These are phyloP conservation scores for Scutellaria barbata DNA, from an alignment of 257 asterid genomes.

Conservation along the genomic window DNA sequence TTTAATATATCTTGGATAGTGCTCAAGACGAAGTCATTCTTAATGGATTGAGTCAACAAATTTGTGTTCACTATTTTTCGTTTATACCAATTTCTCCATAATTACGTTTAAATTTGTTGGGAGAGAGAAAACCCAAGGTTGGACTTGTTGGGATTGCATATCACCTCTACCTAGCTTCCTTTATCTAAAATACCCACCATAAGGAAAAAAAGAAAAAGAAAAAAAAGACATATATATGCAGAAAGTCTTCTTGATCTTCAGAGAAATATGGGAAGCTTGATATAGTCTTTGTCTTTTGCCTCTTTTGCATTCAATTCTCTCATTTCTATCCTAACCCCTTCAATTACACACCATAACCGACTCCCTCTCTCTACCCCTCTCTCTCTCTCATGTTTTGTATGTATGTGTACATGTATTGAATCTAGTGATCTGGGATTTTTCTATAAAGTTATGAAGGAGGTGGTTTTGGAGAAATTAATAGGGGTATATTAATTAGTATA, in stretches of 20 bases:
- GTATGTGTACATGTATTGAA: constrained; percentile 34
- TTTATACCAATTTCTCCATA: no score
- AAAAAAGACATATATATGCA: neutral
- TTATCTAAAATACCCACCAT: no score
- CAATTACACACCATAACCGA: constrained; percentile 46
- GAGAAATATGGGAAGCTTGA: constrained; percentile 54
- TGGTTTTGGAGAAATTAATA: neutral
- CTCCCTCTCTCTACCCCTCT: constrained; percentile 42
- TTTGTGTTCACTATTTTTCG: no score
- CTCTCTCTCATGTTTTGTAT: constrained; percentile 23
- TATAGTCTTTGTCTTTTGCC: constrained; percentile 51
- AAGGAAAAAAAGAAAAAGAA: constrained; percentile 2
- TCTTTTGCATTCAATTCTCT: constrained; percentile 53
- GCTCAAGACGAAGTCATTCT: no score
- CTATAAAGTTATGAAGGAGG: constrained; percentile 15
- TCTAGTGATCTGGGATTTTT: constrained; percentile 36
- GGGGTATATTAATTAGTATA: neutral
- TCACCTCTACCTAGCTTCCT: no score
- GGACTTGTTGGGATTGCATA: constrained; percentile 35
- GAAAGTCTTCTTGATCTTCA: constrained; percentile 49
- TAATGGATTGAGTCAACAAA: no score
- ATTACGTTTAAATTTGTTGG: no score
- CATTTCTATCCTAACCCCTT: constrained; percentile 37
- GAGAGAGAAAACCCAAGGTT: constrained; percentile 24
- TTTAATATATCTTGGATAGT: no score